Conservation (phyloP, 805 yeast genomes). For the Sugiyamaella floridensis region DNA sequence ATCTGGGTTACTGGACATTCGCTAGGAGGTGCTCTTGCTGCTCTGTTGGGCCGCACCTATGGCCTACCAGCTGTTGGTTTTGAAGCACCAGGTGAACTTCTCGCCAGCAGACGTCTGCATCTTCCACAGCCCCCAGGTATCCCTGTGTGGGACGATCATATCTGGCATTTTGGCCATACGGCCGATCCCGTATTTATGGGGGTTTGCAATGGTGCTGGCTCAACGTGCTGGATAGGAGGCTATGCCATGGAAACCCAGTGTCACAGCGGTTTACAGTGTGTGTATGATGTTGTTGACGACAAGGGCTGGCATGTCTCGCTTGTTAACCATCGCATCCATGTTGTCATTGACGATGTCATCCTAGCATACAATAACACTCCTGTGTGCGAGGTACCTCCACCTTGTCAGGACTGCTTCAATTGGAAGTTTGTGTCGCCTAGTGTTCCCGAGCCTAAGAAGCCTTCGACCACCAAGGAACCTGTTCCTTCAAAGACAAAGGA, state of each 20-base stretch:
- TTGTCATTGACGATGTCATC: constrained; percentile 78
- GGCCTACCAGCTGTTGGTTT: constrained; percentile 86
- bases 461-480: constrained; percentile 7
- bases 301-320: constrained; percentile 86
- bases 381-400: constrained; percentile 62
- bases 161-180: constrained; percentile 95
- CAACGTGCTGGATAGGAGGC: constrained; percentile 84
- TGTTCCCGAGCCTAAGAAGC: constrained; percentile 3
- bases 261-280: constrained; percentile 82
- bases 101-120: constrained; percentile 79
- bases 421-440: constrained; percentile 58
- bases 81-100: constrained; percentile 87
- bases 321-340: constrained; percentile 82
- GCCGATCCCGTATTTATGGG: constrained; percentile 98
- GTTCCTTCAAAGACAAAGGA: constrained; percentile 7
- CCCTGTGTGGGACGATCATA: constrained; percentile 66
- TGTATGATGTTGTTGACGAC: constrained; percentile 84
- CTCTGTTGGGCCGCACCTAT: constrained; percentile 77
- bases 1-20: constrained; percentile 96
- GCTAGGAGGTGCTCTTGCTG: constrained; percentile 80
- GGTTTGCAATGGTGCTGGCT: constrained; percentile 88
- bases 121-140: constrained; percentile 90
- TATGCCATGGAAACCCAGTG: constrained; percentile 97
- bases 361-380: constrained; percentile 71
- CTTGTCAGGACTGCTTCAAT: constrained; percentile 83